A percentile compares a stretch with the other conserved stretches of the same genome.
Conservation (phyloP, 768 basidiomycete species). For the Basidioascus undulatus region DNA sequence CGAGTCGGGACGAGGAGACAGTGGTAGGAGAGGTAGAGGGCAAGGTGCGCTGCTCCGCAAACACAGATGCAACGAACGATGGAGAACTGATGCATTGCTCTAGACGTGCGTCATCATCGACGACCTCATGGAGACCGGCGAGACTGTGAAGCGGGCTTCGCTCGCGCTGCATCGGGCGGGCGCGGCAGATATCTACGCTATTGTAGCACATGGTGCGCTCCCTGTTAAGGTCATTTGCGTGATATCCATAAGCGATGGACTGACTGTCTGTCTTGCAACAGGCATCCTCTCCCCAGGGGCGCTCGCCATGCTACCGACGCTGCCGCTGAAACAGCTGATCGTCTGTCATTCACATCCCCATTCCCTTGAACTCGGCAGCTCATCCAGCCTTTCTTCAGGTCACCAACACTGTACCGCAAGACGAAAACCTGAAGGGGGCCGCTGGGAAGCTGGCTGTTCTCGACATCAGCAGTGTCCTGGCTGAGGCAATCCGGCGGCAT, state of each 20-base stretch:
- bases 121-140: constrained; percentile 94
- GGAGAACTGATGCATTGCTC: too few species aligned
- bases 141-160: constrained; percentile 62
- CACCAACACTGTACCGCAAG: constrained; percentile 85
- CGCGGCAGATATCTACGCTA: constrained; percentile 57
- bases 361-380: neutral
- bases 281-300: constrained; percentile 59
- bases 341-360: constrained; percentile 23
- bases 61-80: too few species aligned
- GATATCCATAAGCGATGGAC: constrained; percentile 3
- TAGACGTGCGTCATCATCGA: constrained; percentile 52
- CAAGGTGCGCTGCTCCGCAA: constrained; percentile 29
- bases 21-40: constrained; percentile 81
- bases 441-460: constrained; percentile 64
- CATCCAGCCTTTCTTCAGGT: constrained; percentile 28
- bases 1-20: constrained; percentile 71
- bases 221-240: constrained; percentile 7
- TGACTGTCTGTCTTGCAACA: constrained; percentile 14
- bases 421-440: constrained; percentile 25
- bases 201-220: constrained; percentile 68
- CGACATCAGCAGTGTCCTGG: constrained; percentile 74
- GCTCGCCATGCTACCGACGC: constrained; percentile 36
- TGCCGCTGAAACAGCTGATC: constrained; percentile 67
- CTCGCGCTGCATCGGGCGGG: constrained; percentile 73
- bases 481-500: constrained; percentile 85